These are phyloP conservation scores for Aureobasidium sp. DNA, from an alignment of 2,329 filamentous ascomycete species.

Conservation along the genomic window DNA sequence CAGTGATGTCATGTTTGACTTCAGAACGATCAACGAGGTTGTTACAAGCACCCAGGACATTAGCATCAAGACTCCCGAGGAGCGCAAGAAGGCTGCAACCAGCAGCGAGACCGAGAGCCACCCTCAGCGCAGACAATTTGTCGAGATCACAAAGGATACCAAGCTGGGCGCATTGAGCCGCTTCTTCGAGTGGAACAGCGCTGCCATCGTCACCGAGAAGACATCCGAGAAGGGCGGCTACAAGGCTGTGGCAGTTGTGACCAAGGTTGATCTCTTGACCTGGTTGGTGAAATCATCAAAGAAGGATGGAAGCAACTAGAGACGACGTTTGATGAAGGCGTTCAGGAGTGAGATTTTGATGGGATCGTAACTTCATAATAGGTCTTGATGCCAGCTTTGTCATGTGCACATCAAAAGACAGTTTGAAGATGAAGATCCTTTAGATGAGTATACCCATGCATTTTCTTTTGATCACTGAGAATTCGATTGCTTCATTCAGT, in stretches of 20 bases:
- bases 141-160: slow-evolving; percentile 90
- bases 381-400: not conserved
- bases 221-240: slow-evolving; percentile 48
- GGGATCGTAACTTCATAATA: not conserved
- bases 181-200: slow-evolving; percentile 98
- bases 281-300: slow-evolving; percentile 71
- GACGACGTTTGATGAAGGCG: not conserved
- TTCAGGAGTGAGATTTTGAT: not conserved
- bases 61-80: slow-evolving; percentile 34
- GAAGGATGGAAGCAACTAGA: slow-evolving; percentile 16
- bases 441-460: slow-evolving; percentile 13
- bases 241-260: slow-evolving; percentile 84
- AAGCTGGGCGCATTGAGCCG: slow-evolving; percentile 74
- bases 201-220: slow-evolving; percentile 84
- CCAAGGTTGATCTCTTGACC: slow-evolving; percentile 89
- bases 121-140: slow-evolving; percentile 61
- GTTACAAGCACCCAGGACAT: slow-evolving; percentile 77
- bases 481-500: not conserved
- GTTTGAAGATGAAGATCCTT: not conserved
- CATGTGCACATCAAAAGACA: not conserved
- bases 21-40: slow-evolving; percentile 77
- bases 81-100: slow-evolving; percentile 25
- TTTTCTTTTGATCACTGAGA: not conserved
- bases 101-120: slow-evolving; percentile 29
- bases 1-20: slow-evolving; percentile 93